Percentiles rank a stretch among this genome's conserved stretches.
phyloP scores from a whole-genome alignment of 495 filamentous ascomycete genomes.

The Penicillium ochrochloron region DNA sequence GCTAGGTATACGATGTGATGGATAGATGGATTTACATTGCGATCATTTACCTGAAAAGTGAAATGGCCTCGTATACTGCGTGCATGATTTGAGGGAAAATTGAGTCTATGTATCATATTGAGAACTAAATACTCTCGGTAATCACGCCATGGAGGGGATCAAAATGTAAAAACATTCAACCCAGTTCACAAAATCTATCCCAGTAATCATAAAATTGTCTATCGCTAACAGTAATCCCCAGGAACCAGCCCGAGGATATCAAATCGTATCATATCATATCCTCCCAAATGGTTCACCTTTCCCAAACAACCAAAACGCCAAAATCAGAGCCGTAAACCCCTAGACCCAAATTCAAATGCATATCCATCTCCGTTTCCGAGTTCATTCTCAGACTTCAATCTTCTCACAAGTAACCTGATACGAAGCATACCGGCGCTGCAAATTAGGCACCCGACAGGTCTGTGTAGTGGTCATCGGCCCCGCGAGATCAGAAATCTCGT shows the following conservation, averaged over 20 bases:
- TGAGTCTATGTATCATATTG: neutral
- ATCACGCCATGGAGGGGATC: too few species aligned
- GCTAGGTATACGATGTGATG: neutral
- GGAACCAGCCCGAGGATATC: neutral
- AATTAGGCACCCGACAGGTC: constrained; percentile 20
- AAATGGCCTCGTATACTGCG: neutral
- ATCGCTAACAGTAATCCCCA: neutral
- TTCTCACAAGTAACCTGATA: constrained; percentile 35
- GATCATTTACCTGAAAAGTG: neutral
- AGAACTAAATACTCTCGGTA: neutral
- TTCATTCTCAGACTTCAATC: constrained; percentile 2
- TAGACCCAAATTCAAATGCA: neutral
- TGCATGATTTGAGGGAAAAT: neutral
- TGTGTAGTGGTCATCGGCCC: constrained; percentile 18
- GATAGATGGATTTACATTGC: constrained; percentile 1
- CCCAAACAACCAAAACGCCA: neutral
- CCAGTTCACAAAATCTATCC: neutral
- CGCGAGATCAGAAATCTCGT: constrained; percentile 24
- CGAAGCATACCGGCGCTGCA: constrained; percentile 26
- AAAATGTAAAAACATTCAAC: neutral
- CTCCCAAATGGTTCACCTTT: neutral
- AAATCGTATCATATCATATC: neutral
- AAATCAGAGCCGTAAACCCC: neutral
- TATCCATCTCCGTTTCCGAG: neutral
- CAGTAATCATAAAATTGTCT: neutral